Base-by-base conservation (phyloP, 2,329 filamentous ascomycete species). In the Fusarium temperatum region DNA sequence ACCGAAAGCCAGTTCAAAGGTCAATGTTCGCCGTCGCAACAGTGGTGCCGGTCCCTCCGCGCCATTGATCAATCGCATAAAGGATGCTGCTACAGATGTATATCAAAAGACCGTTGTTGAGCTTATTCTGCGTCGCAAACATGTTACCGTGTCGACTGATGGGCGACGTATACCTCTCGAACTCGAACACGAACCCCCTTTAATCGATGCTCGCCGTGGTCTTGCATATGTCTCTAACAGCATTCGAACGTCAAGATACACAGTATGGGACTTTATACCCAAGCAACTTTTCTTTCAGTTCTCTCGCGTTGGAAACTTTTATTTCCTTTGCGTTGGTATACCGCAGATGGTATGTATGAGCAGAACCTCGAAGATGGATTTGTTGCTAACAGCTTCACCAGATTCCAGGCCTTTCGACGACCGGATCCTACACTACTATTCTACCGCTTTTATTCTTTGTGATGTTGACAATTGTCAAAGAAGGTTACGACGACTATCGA, bases 211-310 rank as follows among this genome's bases (percentile, higher is more conserved):
- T 41, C 84, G 87, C 62, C 86, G 87, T 35, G 87, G 86, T 48
- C 81, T 83, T 47, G 75, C 84, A 12, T 90, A 86, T 79, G 79
- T 89, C 51, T 86, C 86, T 61, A 90, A 90, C 80, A 90, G 87
- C 74, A 96, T 97, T 73, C 90, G 94, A 47, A 96, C 93, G 1
- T 94, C 93, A 72, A 90, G 94, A 54, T 97, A 97, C 81, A 96
- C 91, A 26, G 82, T 94, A 5, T 95, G 91, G 87, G 93, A 95
- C 81, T 97, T 97, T 80, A 82, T 97, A 20, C 95, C 94, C 6
- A 93, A 94, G 71, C 95, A 97, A 80, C 81, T 97, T 22, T 88
- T 95, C 68, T 95, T 94, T 62, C 94, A 97, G 78, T 96, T 96
- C 79, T 93, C 93, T 13, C 93, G 96, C 70, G 84, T 97, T 54